Percentiles rank a stretch among this genome's conserved stretches.
These are phyloP conservation scores for Penicillium olsonii DNA, from an alignment of 2,329 filamentous ascomycete species.

Conservation along the genomic window DNA sequence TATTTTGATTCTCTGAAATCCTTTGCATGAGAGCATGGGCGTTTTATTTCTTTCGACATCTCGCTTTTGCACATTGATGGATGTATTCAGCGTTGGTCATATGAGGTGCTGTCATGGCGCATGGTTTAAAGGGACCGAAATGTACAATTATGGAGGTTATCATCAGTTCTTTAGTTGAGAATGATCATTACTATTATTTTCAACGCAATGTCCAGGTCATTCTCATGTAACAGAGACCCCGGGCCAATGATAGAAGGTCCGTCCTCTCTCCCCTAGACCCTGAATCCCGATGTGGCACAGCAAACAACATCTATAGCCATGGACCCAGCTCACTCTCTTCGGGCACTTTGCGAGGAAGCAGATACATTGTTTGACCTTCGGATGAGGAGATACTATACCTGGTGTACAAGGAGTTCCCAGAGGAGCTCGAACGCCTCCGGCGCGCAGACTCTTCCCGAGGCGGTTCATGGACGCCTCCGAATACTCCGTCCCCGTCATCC, in stretches of 20 bases:
- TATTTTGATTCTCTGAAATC: slow-evolving; percentile 2
- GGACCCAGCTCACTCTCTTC: slow-evolving; percentile 1
- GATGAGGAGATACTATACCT: slow-evolving; percentile 8
- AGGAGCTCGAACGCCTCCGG: slow-evolving; percentile 17
- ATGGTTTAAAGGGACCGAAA: not conserved
- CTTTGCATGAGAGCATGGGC: slow-evolving; percentile 6
- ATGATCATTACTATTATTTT: not conserved
- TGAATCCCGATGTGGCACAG: too few species aligned
- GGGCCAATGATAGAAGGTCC: not conserved
- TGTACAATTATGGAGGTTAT: slow-evolving; percentile 7
- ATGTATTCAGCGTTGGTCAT: slow-evolving; percentile 6
- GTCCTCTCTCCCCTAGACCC: too few species aligned
- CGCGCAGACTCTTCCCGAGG: slow-evolving; percentile 20
- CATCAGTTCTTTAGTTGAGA: not conserved
- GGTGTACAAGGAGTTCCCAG: slow-evolving; percentile 12
- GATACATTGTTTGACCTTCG: slow-evolving; percentile 9
- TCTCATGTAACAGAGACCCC: not conserved
- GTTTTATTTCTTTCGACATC: slow-evolving; percentile 2
- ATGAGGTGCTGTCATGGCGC: slow-evolving; percentile 1
- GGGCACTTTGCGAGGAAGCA: slow-evolving; percentile 8
- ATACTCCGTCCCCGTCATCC: slow-evolving; percentile 11
- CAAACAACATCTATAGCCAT: slow-evolving; percentile 1
- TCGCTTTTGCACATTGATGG: not conserved
- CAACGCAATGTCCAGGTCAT: not conserved
- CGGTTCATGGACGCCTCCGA: not conserved